These are phyloP conservation scores for Calocera cornea DNA, from an alignment of 768 basidiomycete genomes.

Conservation along the genomic window DNA sequence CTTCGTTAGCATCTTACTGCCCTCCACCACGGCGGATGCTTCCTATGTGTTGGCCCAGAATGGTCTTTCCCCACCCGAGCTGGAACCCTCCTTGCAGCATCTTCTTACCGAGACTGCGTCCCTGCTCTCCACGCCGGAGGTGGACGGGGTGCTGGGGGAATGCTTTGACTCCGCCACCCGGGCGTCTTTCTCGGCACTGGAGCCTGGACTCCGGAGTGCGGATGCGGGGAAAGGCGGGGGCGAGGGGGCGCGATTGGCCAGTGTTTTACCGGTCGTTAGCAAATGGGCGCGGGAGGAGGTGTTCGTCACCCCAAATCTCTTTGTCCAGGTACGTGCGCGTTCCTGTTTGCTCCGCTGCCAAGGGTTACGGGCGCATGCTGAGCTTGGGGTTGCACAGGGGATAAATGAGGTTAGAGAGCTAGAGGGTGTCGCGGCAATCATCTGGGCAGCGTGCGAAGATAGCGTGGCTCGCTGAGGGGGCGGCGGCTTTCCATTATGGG, in stretches of 20 bases:
- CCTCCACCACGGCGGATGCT: slow-evolving; percentile 56
- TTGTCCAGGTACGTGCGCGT: slow-evolving; percentile 56
- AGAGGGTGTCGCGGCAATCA: background rate
- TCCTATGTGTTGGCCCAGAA: slow-evolving; percentile 57
- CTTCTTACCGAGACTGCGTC: slow-evolving; percentile 58
- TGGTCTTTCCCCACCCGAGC: slow-evolving; percentile 30
- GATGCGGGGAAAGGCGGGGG: slow-evolving; percentile 23
- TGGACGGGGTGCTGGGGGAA: slow-evolving; percentile 53
- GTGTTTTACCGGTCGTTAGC: slow-evolving; percentile 65
- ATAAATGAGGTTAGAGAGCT: background rate
- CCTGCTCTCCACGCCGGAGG: slow-evolving; percentile 54
- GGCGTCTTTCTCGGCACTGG: slow-evolving; percentile 37
- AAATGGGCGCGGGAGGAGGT: slow-evolving; percentile 62
- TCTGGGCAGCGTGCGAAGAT: background rate
- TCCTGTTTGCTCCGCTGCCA: background rate
- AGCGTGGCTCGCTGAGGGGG: background rate
- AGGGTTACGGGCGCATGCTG: background rate
- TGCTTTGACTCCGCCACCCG: slow-evolving; percentile 55
- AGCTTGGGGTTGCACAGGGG: background rate
- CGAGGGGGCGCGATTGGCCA: slow-evolving; percentile 52
- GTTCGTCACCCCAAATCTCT: slow-evolving; percentile 58
- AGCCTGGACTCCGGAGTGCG: slow-evolving; percentile 33
- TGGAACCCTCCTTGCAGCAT: slow-evolving; percentile 40
- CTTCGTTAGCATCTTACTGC: slow-evolving; percentile 61
- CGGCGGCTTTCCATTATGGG: background rate